Evolutionary conservation across 495 filamentous ascomycete species (phyloP), one percentile per base, ranked within the genome.

Genomic region (Cercophora sp.): DNA sequence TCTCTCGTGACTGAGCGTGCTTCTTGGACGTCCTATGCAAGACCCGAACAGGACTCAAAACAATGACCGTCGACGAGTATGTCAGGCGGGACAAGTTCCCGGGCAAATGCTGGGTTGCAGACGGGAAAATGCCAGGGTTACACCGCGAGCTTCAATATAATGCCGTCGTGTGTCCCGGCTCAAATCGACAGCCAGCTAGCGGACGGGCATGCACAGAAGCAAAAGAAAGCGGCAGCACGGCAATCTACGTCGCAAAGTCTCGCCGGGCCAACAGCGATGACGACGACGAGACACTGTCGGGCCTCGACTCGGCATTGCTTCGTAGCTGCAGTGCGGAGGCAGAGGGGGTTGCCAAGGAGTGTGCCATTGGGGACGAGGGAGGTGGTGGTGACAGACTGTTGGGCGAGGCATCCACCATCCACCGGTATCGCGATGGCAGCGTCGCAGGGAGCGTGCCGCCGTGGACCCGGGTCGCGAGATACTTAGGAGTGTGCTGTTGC

Each of bases 71-170:
- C 8, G 3, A 2, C 4, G 29, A 22, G n/a, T n/a, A 45, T 10
- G 23, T 23, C 29, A 16, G 27, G 39, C 50, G 50, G 50, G 41
- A 52, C 15, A 52, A 44, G 20, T 43, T 44, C 40, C 39, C 46
- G 46, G 46, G 27, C 27, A 44, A 52, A 39, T 41, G 35, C 46
- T 32, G 24, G 31, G 25, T 10, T 51, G 37, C 35, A 34, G 48
- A 40, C 48, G 22, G 48, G 48, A 51, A 51, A 41, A 51, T 27
- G 20, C 35, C 48, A 51, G 35, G 22, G 48, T 41, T 51, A 20
- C 48, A 51, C 35, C 18, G n/a, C 13, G 36, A 41, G 35, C 23
- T 40, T 22, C 36, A 51, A 51, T 51, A 51, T 51, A 41, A 51
- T 51, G 48, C 36, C 36, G 24, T 42, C 22, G 35, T 41, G 36